Percentiles rank a stretch among this genome's conserved stretches.
Conservation (phyloP, 345 rosid species). For the Citrus inodora region DNA sequence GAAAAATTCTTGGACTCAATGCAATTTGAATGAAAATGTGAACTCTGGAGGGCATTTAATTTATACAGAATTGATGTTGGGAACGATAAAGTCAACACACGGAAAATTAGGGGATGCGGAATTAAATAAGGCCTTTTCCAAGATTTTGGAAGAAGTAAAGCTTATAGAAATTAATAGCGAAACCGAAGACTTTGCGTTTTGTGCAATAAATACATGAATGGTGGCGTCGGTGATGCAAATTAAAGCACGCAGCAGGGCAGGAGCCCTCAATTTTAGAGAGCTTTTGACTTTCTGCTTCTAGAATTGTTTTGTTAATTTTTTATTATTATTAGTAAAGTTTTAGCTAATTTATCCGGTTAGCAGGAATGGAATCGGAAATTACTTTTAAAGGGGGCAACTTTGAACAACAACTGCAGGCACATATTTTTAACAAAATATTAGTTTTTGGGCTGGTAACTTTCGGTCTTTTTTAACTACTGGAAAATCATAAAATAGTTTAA, state of each 20-base stretch:
- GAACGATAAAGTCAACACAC: conserved; percentile 34
- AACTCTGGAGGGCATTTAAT: neutral
- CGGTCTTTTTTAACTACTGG: no score
- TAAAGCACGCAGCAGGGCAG: neutral
- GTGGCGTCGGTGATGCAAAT: conserved; percentile 17
- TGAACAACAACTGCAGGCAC: no score
- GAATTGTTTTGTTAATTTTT: neutral
- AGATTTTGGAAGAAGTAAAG: conserved; percentile 16
- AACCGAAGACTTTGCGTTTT: conserved; percentile 2
- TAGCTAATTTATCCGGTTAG: no score
- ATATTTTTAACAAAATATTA: no score
- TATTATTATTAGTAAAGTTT: no score
- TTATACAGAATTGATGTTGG: neutral
- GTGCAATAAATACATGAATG: conserved; percentile 1
- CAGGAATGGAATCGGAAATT: no score
- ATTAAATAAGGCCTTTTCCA: conserved; percentile 18
- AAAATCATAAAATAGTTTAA: no score
- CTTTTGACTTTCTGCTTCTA: conserved; percentile 14
- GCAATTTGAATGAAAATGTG: neutral
- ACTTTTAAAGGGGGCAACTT: no score
- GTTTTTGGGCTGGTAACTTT: no score
- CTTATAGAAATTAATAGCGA: neutral
- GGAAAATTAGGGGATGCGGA: conserved; percentile 19
- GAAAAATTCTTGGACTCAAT: neutral
- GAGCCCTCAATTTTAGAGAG: neutral